Evolutionary conservation across 331 rosid genomes (phyloP), one percentile per base, ranked within the genome.

Genomic region (Cydonia oblonga): DNA sequence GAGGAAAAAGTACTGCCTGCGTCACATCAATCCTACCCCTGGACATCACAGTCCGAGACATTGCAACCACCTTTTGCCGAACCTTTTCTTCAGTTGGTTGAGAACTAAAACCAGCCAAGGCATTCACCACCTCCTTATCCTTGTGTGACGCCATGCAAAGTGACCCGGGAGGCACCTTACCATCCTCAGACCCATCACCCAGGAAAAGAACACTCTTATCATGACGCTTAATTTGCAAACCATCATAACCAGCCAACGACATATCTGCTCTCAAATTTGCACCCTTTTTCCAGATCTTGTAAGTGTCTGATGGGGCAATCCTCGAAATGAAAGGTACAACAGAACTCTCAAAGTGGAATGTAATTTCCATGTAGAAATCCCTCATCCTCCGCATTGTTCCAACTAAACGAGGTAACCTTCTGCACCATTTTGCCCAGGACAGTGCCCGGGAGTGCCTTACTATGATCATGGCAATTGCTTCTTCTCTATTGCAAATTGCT

Each of bases 341-440:
- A 40, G 98, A 95, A 81, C 99, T 95, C 87, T 95, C 99, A 10
- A 95, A 95, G 81, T 91, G 92, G 82, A 95, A 95, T 1, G 96
- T 95, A 51, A 95, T 95, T 87, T 95, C 99, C 97, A 95, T 95
- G 78, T 95, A 95, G 71, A 95, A 95, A 76, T 95, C 99, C 60
- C 90, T 86, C 99, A 95, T 95, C 87, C 97, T 87, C 25, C 81
- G 86, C 97, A 89, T 89, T 8, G 96, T 87, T 59, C 81, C 93
- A 10, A 89, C 86, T 82, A 91, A 82, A 35, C 97, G 96, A 76
- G 99, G 99, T 93, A 95, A 83, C 84, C 99, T 83, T 78, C 99
- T 79, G 70, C 97, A 91, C 99, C 99, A 95, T 83, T 95, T 95
- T 1, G 96, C 99, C 97, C 97, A 91, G 32, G 96, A 96, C 82